Base-by-base conservation (phyloP, 2,329 filamentous ascomycete genomes). In the Hymenoscyphus salicellus region DNA sequence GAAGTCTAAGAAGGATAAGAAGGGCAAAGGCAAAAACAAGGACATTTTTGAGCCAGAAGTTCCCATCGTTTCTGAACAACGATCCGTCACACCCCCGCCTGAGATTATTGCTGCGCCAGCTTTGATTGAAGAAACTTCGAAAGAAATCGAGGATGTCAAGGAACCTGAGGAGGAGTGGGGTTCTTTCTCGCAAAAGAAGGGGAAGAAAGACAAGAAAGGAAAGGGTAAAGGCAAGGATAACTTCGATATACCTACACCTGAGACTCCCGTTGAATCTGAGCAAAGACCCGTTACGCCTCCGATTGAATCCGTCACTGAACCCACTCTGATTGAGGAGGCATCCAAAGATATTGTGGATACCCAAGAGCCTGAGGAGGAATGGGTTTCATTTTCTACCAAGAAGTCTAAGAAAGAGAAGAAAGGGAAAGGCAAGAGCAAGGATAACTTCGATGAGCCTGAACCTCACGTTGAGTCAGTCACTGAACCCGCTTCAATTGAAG, bases 1-100 rank as follows among this genome's bases (percentile, higher is more conserved):
- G 64, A 78, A 77, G 64, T 71, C 73, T 58, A 77, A 78, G 68
- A 77, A 78, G 60, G 68, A 72, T 41, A 72, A 73, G 52, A 70
- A 74, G 63, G 20, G 20, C 20, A 52, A 23, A 52, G n/a, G 20
- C 20, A 52, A 52, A 52, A 28, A 20, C n/a, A 52, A 52, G 46
- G 26, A 23, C 11, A 26, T 20, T 2, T 5, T 52, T 23, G 20
- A 52, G 10, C 20, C 10, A 52, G 20, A 23, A 23, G 20, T 28
- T 23, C 8, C n/a, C 23, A 23, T 23, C 20, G 46, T 52, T 23
- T 5, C 46, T 5, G n/a, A 52, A 26, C 46, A 52, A 52, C 46
- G 46, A 14, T 26, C 23, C 11, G 10, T 52, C 4, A 26, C 10
- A 52, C 55, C 32, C 14, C 61, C 20, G 17, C 55, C 26, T 17